A percentile compares a stretch with the other conserved stretches of the same genome.
phyloP scores from a whole-genome alignment of 805 yeast genomes.

The Ogataea pini region DNA sequence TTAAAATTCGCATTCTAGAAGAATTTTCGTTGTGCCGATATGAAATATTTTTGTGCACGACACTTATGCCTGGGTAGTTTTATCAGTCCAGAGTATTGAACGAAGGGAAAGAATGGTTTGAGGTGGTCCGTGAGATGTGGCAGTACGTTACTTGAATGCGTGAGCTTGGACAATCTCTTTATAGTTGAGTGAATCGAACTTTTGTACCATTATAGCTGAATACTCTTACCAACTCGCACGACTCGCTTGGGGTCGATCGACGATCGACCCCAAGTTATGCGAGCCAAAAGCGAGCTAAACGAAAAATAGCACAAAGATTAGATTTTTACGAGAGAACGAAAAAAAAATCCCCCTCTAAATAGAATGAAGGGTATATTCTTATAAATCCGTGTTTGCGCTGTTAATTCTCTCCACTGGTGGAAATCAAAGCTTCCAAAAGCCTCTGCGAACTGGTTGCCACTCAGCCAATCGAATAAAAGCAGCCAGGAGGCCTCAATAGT shows the following conservation, averaged over 20 bases:
- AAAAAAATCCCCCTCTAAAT: neutral
- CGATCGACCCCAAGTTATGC: conserved; percentile 9
- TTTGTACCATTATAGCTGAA: too few species aligned
- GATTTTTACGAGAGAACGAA: neutral
- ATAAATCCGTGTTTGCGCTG: neutral
- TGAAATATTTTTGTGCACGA: conserved; percentile 1
- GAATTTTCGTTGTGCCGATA: conserved; percentile 3
- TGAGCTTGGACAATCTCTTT: too few species aligned
- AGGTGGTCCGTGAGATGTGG: too few species aligned
- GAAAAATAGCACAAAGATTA: conserved; percentile 1
- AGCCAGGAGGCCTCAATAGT: neutral
- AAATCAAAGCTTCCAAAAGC: neutral
- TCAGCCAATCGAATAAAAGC: neutral
- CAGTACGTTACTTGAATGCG: too few species aligned
- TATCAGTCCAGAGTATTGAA: too few species aligned
- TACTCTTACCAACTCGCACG: too few species aligned
- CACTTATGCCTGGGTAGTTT: conserved; percentile 1
- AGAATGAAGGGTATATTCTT: neutral
- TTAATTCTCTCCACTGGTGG: neutral
- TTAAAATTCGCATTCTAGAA: conserved; percentile 4
- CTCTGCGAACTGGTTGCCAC: neutral
- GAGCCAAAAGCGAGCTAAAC: conserved; percentile 3
- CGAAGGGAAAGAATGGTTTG: too few species aligned
- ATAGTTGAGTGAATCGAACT: too few species aligned
- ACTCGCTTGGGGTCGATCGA: too few species aligned